Conservation (phyloP, 352 stramenopile species). For the Phytophthora meadii region DNA sequence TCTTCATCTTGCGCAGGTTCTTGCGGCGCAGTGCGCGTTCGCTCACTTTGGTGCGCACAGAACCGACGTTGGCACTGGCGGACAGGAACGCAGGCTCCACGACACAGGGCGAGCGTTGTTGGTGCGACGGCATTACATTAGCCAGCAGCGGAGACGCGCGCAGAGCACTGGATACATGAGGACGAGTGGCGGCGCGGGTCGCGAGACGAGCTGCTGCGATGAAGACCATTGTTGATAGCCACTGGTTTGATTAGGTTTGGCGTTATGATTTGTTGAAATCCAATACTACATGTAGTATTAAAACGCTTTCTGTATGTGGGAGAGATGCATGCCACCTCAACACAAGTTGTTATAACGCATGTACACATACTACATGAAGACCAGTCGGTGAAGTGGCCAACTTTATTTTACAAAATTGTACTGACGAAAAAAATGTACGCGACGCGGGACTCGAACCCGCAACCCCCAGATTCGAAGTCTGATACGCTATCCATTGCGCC, state of each 20-base stretch:
- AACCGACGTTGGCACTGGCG: constrained; percentile 9
- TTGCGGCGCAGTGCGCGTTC: constrained; percentile 74
- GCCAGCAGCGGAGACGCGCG: constrained; percentile 19
- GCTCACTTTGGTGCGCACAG: constrained; percentile 74
- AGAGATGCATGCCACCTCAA: too few species aligned
- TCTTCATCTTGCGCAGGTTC: constrained; percentile 85
- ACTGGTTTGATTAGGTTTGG: constrained; percentile 3
- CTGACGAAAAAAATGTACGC: constrained; percentile 9
- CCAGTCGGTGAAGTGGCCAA: too few species aligned
- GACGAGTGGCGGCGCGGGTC: constrained; percentile 4
- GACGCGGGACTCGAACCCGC: constrained; percentile 23
- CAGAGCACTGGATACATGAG: constrained; percentile 9
- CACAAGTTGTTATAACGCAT: too few species aligned
- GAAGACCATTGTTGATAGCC: constrained; percentile 19
- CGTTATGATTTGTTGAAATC: not conserved
- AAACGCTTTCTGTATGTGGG: too few species aligned
- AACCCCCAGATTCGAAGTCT: constrained; percentile 26
- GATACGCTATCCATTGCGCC: constrained; percentile 30
- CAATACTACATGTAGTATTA: not conserved
- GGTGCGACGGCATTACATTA: constrained; percentile 10
- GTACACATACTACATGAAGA: too few species aligned
- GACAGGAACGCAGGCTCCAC: constrained; percentile 35
- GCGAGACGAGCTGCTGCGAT: constrained; percentile 12
- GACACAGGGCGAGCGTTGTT: not conserved
- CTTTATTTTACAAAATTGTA: too few species aligned